A percentile compares a stretch with the other conserved stretches of the same genome.
phyloP scores from a whole-genome alignment of 441 rosid genomes.

The Hypseocharis bilobata region DNA sequence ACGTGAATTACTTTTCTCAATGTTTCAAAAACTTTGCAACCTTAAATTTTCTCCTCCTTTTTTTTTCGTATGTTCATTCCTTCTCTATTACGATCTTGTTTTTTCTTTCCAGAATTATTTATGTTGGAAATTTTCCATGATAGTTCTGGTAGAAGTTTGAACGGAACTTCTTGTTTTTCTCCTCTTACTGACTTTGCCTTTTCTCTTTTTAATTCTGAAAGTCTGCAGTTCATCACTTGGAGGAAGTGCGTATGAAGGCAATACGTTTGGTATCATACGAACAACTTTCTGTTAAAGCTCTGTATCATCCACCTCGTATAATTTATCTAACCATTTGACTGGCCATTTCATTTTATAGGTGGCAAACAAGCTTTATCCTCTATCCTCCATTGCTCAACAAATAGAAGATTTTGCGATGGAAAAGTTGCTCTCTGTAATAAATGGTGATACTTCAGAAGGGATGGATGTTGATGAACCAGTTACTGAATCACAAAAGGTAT shows the following conservation, averaged over 20 bases:
- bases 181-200: slow-evolving; percentile 22
- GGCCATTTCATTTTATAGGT: slow-evolving; percentile 50
- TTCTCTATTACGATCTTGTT: neutral
- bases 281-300: slow-evolving; percentile 23
- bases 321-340: slow-evolving; percentile 18
- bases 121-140: neutral
- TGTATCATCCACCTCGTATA: slow-evolving; percentile 17
- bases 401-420: slow-evolving; percentile 86
- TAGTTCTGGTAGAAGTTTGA: neutral
- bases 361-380: slow-evolving; percentile 89
- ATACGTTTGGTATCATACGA: slow-evolving; percentile 66
- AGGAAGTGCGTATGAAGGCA: slow-evolving; percentile 99
- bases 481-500: slow-evolving; percentile 53
- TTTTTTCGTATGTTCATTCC: neutral
- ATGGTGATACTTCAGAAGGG: slow-evolving; percentile 35
- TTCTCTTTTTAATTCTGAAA: slow-evolving; percentile 28
- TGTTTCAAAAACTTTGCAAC: neutral
- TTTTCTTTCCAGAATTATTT: neutral
- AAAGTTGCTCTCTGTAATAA: slow-evolving; percentile 47
- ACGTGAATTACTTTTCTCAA: neutral
- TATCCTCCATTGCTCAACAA: slow-evolving; percentile 58
- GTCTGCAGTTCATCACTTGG: slow-evolving; percentile 92
- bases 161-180: slow-evolving; percentile 10
- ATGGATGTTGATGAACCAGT: slow-evolving; percentile 40
- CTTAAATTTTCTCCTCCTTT: neutral